phyloP scores from a whole-genome alignment of 495 filamentous ascomycete species.

The Gamarada debralockiae region DNA sequence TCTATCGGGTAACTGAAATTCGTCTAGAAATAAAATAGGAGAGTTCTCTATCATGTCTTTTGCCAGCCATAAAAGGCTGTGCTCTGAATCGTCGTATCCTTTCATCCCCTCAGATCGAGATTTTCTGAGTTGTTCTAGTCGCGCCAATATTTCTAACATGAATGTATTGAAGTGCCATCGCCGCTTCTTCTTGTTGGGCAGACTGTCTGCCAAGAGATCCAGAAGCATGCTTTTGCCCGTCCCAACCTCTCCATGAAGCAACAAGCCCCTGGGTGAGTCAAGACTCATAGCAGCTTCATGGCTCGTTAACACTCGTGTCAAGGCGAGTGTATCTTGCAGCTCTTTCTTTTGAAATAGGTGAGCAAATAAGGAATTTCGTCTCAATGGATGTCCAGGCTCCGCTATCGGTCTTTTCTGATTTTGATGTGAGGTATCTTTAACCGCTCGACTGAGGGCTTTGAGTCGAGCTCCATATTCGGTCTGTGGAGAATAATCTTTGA shows the following conservation, averaged over 20 bases:
- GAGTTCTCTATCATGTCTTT: constrained; percentile 61
- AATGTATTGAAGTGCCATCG: constrained; percentile 76
- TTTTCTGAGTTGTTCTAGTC: constrained; percentile 51
- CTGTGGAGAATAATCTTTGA: constrained; percentile 67
- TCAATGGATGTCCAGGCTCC: constrained; percentile 39
- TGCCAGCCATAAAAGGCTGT: constrained; percentile 62
- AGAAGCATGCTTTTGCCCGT: constrained; percentile 69
- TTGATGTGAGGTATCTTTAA: constrained; percentile 3
- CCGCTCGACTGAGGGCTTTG: constrained; percentile 33
- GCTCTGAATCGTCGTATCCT: constrained; percentile 40
- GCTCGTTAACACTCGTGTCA: constrained; percentile 54
- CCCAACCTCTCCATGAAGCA: constrained; percentile 68
- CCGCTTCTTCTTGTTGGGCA: constrained; percentile 62
- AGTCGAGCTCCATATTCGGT: constrained; percentile 55
- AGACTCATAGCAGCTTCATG: constrained; percentile 60
- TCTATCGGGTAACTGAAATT: constrained; percentile 70
- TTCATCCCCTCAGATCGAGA: constrained; percentile 24
- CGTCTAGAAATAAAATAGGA: constrained; percentile 69
- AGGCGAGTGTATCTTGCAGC: constrained; percentile 45
- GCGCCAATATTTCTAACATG: constrained; percentile 64
- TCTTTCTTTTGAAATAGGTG: constrained; percentile 35
- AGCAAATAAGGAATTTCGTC: constrained; percentile 46
- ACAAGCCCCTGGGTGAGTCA: constrained; percentile 59
- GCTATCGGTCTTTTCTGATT: constrained; percentile 30
- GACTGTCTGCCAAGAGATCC: constrained; percentile 62